Percentiles rank a stretch among this genome's conserved stretches.
These are phyloP conservation scores for Euphrasia confusa DNA, from an alignment of 257 asterid genomes.

Conservation along the genomic window DNA sequence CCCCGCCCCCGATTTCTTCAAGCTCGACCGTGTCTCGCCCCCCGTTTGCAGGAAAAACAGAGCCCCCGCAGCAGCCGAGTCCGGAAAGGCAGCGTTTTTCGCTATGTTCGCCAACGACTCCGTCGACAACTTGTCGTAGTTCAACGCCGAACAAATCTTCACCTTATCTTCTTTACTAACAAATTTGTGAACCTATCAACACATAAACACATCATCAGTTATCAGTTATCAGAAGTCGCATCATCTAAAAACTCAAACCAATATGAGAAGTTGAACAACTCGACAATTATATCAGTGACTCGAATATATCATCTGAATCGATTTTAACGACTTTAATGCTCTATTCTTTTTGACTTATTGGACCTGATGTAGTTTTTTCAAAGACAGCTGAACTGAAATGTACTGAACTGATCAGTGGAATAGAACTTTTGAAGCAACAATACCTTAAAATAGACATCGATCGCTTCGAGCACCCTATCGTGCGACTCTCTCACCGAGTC, in stretches of 20 bases:
- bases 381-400: too few relatives aligned
- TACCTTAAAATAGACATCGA: slow-evolving; percentile 57
- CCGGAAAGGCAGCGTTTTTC: slow-evolving; percentile 37
- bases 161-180: slow-evolving; percentile 44
- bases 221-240: too few relatives aligned
- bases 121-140: slow-evolving; percentile 40
- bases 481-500: slow-evolving; percentile 46
- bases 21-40: slow-evolving; percentile 12
- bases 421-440: too few relatives aligned
- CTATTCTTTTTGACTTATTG: too few relatives aligned
- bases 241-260: too few relatives aligned
- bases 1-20: not conserved
- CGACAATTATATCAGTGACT: too few relatives aligned
- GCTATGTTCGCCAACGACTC: slow-evolving; percentile 26
- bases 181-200: slow-evolving; percentile 39
- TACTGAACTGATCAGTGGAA: too few relatives aligned
- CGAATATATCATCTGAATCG: too few relatives aligned
- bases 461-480: slow-evolving; percentile 42
- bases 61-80: slow-evolving; percentile 29
- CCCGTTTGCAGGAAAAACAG: slow-evolving; percentile 22
- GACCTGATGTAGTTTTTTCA: too few relatives aligned
- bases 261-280: too few relatives aligned
- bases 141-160: slow-evolving; percentile 39
- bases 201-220: not conserved
- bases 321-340: too few relatives aligned